These are phyloP conservation scores for Phytophthora quininea DNA, from an alignment of 352 stramenopile species.

Conservation along the genomic window DNA sequence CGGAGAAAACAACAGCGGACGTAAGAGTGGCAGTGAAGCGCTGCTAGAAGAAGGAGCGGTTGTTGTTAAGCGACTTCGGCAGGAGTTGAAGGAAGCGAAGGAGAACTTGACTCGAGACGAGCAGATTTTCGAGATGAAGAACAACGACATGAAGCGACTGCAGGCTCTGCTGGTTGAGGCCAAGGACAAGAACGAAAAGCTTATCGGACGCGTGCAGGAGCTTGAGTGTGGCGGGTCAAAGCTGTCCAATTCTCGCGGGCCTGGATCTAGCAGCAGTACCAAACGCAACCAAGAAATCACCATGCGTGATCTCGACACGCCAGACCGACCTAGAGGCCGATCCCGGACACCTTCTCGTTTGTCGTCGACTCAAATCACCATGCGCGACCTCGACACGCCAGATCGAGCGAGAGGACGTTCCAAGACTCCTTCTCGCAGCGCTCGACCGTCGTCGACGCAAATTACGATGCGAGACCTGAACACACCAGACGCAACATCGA, in stretches of 20 bases:
- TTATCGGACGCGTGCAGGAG: conserved; percentile 71
- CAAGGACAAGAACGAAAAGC: conserved; percentile 78
- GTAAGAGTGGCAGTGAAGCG: conserved; percentile 3
- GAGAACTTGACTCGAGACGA: conserved; percentile 74
- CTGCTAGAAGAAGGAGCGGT: conserved; percentile 29
- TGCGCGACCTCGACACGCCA: too few relatives aligned
- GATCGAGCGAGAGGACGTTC: too few relatives aligned
- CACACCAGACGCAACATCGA: conserved; percentile 13
- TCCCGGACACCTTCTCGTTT: conserved; percentile 2
- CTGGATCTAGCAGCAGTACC: neutral
- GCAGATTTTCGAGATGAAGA: conserved; percentile 89
- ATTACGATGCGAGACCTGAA: conserved; percentile 33
- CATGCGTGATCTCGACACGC: conserved; percentile 1
- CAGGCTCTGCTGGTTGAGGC: conserved; percentile 63
- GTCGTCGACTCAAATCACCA: conserved; percentile 26
- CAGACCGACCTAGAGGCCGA: conserved; percentile 1
- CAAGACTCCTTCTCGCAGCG: conserved; percentile 5
- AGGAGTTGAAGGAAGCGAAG: conserved; percentile 71
- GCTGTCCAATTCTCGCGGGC: conserved; percentile 50
- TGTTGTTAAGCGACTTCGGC: conserved; percentile 42
- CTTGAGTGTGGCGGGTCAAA: conserved; percentile 63
- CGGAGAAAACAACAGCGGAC: conserved; percentile 19
- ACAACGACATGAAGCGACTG: conserved; percentile 67
- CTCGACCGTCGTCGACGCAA: conserved; percentile 14
- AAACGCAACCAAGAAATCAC: conserved; percentile 5